phyloP scores from a whole-genome alignment of 305 asterid species.

The Fraxinus albicans region DNA sequence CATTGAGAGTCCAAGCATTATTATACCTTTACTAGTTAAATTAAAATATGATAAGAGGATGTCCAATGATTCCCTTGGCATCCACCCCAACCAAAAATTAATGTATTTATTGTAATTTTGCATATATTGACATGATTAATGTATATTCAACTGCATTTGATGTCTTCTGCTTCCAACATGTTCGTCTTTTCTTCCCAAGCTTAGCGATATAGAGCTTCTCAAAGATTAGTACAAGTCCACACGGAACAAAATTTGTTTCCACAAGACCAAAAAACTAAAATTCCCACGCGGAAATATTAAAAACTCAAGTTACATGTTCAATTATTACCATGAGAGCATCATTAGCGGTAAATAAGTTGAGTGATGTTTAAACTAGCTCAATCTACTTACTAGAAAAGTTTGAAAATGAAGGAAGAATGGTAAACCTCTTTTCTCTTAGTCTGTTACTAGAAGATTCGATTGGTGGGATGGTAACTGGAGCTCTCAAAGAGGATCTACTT shows the following conservation, averaged over 20 bases:
- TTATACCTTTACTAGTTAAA: not conserved
- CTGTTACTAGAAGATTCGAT: conserved; percentile 73
- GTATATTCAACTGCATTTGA: not conserved
- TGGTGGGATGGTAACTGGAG: conserved; percentile 64
- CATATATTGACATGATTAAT: not conserved
- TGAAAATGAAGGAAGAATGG: conserved; percentile 7
- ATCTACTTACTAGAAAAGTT: not conserved
- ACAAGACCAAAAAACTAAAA: not conserved
- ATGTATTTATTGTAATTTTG: not conserved
- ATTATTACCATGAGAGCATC: not conserved
- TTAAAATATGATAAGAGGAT: not conserved
- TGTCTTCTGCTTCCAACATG: not conserved
- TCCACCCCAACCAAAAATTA: not conserved
- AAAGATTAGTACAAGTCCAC: not conserved
- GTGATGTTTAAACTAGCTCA: not conserved
- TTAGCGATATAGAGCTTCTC: not conserved
- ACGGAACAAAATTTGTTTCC: not conserved
- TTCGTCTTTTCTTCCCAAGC: not conserved
- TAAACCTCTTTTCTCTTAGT: conserved; percentile 69
- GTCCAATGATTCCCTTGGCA: not conserved
- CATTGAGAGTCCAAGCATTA: not conserved
- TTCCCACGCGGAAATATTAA: not conserved
- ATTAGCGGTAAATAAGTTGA: not conserved
- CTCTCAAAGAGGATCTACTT: conserved; percentile 62
- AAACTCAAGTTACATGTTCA: not conserved